Percentiles rank a stretch among this genome's conserved stretches.
These are phyloP conservation scores for Diaporthe amygdali DNA, from an alignment of 2,329 filamentous ascomycete genomes.

Conservation along the genomic window DNA sequence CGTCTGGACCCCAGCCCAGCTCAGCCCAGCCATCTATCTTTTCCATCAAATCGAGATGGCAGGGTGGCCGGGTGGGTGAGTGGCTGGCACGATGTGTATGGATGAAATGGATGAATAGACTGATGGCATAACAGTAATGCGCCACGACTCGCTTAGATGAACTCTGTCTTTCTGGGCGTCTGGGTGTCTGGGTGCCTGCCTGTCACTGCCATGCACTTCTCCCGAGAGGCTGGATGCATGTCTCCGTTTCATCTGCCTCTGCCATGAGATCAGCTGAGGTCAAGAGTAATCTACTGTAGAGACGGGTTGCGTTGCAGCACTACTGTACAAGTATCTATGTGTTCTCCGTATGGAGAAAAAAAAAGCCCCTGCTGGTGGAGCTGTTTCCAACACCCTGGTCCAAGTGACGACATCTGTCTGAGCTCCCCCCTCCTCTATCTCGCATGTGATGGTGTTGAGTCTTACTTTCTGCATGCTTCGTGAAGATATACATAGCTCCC, in stretches of 20 bases:
- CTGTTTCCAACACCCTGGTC: not conserved
- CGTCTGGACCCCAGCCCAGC: not conserved
- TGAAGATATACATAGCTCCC: not conserved
- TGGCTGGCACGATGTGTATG: too few species aligned
- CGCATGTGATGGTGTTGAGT: not conserved
- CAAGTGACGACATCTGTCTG: conserved; percentile 9
- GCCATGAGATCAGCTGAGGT: not conserved
- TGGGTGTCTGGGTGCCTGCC: too few species aligned
- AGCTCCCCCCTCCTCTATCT: not conserved
- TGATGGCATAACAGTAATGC: not conserved
- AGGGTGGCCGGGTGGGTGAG: not conserved
- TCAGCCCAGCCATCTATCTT: not conserved
- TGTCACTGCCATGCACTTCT: not conserved
- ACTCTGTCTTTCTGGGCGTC: too few species aligned
- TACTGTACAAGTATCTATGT: not conserved
- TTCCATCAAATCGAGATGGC: not conserved
- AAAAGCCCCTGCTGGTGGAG: not conserved
- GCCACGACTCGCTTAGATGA: not conserved
- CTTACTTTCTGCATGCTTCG: not conserved
- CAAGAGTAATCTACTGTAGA: not conserved
- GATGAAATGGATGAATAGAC: not conserved
- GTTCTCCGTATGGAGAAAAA: not conserved
- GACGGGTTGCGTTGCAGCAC: not conserved
- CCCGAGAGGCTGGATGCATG: not conserved
- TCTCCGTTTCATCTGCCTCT: not conserved